Base-by-base conservation (phyloP, 1,284 basidiomycete species). In the Cryptococcus deneoformans region DNA sequence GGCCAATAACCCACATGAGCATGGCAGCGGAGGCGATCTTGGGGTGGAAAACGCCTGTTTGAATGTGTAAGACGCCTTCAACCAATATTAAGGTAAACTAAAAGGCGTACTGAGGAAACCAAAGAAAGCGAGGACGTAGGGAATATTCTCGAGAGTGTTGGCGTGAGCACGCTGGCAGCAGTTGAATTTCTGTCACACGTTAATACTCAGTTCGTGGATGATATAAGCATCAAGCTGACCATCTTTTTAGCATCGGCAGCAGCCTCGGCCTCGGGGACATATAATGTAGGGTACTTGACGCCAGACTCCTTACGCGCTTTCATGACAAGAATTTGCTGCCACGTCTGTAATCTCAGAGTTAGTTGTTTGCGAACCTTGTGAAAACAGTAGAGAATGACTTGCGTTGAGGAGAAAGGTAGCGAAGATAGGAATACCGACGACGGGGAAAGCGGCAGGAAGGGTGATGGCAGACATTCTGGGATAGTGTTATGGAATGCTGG, bases 101-200 rank as follows among this genome's bases (percentile, higher is more conserved):
- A 29, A 29, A 3, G 29, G 29, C 29, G 29, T 50, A 67, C 72
- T 61, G 48, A 72, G 46, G 65, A 63, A 75, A 3, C 56, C 61
- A 46, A 59, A 62, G 34, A 67, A 20, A 7, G 56, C 53, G 16
- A 77, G 50, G 46, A 69, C 38, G 58, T 57, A 67, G 1, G 73
- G 68, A 34, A 68, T 43, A 49, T 52, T 59, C 65, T 76, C 74
- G 52, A 75, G 65, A n/a, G 71, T 72, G 64, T 75, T 76, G n/a
- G 56, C 64, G 57, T 73, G 67, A 40, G 68, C 69, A 47, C 74
- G 61, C 60, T 76, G 74, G 16, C 59, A 57, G 50, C 74, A 76
- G 66, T 76, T 73, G 61, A 65, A 74, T 42, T 52, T 52, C 63
- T 68, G 58, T 24, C 40, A 46, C 10, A 52, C 20, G n/a, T 16